phyloP scores from a whole-genome alignment of 495 filamentous ascomycete species.

The Aspergillus kassunensis region DNA sequence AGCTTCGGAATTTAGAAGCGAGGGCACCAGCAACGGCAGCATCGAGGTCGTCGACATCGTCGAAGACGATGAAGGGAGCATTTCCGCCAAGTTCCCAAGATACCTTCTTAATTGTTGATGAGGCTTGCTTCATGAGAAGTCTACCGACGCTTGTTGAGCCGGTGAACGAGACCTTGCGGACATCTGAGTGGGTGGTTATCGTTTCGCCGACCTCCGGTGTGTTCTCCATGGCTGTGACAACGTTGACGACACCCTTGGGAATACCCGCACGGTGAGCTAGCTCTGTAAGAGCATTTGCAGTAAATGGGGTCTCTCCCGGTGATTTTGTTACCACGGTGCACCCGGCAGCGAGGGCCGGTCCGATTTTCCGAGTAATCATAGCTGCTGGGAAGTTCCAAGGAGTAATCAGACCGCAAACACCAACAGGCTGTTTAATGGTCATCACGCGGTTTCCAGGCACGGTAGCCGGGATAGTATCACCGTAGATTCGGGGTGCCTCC shows the following conservation, averaged over 20 bases:
- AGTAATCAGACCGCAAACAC: constrained; percentile 92
- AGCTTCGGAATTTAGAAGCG: constrained; percentile 77
- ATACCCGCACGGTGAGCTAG: constrained; percentile 79
- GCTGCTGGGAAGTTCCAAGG: constrained; percentile 96
- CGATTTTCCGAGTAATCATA: constrained; percentile 89
- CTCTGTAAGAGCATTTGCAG: constrained; percentile 75
- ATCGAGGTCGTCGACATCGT: constrained; percentile 76
- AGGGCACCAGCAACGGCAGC: constrained; percentile 72
- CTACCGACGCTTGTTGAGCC: constrained; percentile 84
- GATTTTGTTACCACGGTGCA: constrained; percentile 86
- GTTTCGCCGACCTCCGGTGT: constrained; percentile 69
- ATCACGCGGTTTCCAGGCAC: constrained; percentile 69
- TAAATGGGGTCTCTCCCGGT: constrained; percentile 82
- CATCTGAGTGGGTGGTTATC: constrained; percentile 63
- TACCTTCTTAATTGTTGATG: constrained; percentile 79
- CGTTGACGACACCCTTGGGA: constrained; percentile 78
- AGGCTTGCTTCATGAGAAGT: constrained; percentile 78
- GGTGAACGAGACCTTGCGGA: constrained; percentile 88
- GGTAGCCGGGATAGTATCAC: constrained; percentile 70
- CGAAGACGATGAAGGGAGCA: constrained; percentile 90
- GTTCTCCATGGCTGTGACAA: constrained; percentile 68
- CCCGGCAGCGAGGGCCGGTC: constrained; percentile 74
- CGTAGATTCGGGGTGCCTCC: constrained; percentile 66
- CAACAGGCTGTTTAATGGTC: constrained; percentile 81
- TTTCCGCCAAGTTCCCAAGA: constrained; percentile 88